Evolutionary conservation across 352 stramenopile species (phyloP), one percentile per base, ranked within the genome.

Genomic region (Globisporangium paddicum): DNA sequence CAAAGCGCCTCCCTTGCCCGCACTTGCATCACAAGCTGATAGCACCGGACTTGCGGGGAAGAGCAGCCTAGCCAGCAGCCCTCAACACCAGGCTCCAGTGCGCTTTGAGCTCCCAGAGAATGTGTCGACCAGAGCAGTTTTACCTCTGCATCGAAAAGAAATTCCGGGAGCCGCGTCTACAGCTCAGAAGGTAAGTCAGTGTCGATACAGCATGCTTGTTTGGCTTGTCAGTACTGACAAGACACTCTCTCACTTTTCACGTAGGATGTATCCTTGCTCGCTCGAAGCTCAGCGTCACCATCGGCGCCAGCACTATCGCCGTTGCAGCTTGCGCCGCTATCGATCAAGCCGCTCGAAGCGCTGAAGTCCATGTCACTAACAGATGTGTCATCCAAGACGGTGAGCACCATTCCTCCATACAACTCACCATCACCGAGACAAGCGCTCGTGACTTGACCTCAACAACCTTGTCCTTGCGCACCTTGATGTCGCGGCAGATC

Each of bases 271-370:
- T 32, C 35, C 7, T 25, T 38, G 5, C 21, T 19, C 47, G 14
- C 16, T 34, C 8, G 21, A n/a, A 21, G 37, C 11, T 50, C 23
- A 55, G 21, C 23, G 16, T 28, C 21, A 19, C 32, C 21, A 50
- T n/a, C 53, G 38, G 19, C 38, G 7, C 28, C 41, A 7, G 30
- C 40, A 3, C 32, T 57, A 21, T 8, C 61, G 4, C 49, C 66
- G 3, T 62, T 62, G 11, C 59, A 65, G 41, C 63, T 67, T 13
- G 46, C 47, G 13, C 38, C 48, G 19, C 55, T 75, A 11, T 67
- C 58, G 11, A 68, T 78, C 55, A 60, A 62, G 11, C 48, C 72
- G 1, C 40, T 70, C 1, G 61, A 74, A 44, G 63, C 59, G 14
- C 60, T 59, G 40, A 61, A 65, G 35, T 51, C 45, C 30, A 60